These are phyloP conservation scores for Ajuga chamaepitys DNA, from an alignment of 257 asterid genomes.

Conservation along the genomic window DNA sequence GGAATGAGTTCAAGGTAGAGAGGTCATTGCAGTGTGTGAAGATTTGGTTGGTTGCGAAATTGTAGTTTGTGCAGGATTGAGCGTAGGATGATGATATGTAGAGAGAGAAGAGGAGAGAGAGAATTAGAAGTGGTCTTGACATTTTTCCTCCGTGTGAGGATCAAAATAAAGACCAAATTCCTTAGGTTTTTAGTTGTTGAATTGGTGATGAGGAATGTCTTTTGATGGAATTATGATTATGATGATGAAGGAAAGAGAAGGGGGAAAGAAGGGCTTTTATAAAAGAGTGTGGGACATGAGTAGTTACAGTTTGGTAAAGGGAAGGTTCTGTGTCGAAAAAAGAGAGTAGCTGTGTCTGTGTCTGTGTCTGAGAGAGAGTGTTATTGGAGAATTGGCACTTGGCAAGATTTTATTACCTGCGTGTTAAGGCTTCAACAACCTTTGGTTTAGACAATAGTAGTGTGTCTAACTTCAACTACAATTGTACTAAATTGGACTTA, in stretches of 20 bases:
- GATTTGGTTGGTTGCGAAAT: conserved; percentile 46
- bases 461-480: conserved; percentile 50
- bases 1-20: conserved; percentile 62
- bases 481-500: background rate
- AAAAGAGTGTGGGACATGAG: conserved; percentile 42
- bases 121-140: conserved; percentile 13
- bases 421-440: conserved; percentile 27
- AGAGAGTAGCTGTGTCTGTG: no score
- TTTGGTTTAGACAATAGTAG: conserved; percentile 22
- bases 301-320: conserved; percentile 64
- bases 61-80: conserved; percentile 58
- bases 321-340: conserved; percentile 11
- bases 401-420: conserved; percentile 11
- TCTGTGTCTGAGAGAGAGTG: background rate
- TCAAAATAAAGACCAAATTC: background rate
- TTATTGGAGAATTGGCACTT: conserved; percentile 18
- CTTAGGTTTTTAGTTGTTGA: background rate
- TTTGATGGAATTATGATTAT: background rate
- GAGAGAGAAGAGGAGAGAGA: conserved; percentile 25
- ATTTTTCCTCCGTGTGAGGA: background rate
- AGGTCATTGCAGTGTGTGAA: conserved; percentile 65
- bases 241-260: conserved; percentile 1
- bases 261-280: conserved; percentile 6
- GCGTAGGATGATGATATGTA: conserved; percentile 26
- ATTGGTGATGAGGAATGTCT: background rate